A percentile compares a stretch with the other conserved stretches of the same genome.
Conservation (phyloP, 495 filamentous ascomycete species). For the Talaromyces thailandensis region DNA sequence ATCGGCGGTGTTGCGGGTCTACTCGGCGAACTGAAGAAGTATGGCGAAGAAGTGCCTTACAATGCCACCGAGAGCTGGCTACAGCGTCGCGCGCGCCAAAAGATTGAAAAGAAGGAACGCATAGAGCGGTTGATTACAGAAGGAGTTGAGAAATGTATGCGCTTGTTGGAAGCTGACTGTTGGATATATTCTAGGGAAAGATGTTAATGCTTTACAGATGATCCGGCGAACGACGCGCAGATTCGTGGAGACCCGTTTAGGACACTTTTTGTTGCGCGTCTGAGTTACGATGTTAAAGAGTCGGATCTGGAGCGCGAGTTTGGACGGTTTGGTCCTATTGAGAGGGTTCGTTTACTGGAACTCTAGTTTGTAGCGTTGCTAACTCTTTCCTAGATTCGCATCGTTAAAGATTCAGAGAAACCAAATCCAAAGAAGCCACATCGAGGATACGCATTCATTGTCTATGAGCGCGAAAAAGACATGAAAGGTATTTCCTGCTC, state of each 20-base stretch:
- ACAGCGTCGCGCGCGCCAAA: slow-evolving; percentile 71
- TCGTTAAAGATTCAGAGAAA: slow-evolving; percentile 60
- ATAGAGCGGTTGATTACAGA: slow-evolving; percentile 57
- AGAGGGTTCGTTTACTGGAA: slow-evolving; percentile 49
- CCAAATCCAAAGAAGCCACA: slow-evolving; percentile 76
- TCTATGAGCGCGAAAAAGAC: slow-evolving; percentile 94
- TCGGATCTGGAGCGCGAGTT: slow-evolving; percentile 92
- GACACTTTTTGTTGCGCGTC: slow-evolving; percentile 84
- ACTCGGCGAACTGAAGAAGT: slow-evolving; percentile 58
- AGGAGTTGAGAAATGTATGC: slow-evolving; percentile 59
- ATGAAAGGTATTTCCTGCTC: slow-evolving; percentile 81
- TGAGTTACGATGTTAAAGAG: slow-evolving; percentile 81
- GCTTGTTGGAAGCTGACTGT: not conserved
- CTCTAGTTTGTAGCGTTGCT: not conserved
- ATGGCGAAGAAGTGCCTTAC: slow-evolving; percentile 65
- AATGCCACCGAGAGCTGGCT: slow-evolving; percentile 87
- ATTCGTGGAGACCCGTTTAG: slow-evolving; percentile 89
- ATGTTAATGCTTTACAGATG: slow-evolving; percentile 36
- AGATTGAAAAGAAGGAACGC: slow-evolving; percentile 63
- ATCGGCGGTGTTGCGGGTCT: slow-evolving; percentile 67
- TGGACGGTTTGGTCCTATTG: slow-evolving; percentile 87
- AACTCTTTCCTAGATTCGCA: slow-evolving; percentile 62
- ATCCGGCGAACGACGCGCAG: slow-evolving; percentile 63
- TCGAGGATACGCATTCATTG: slow-evolving; percentile 91
- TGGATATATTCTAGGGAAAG: not conserved